Conservation (phyloP, 2,329 filamentous ascomycete genomes). For the Verticillium nonalfalfae region DNA sequence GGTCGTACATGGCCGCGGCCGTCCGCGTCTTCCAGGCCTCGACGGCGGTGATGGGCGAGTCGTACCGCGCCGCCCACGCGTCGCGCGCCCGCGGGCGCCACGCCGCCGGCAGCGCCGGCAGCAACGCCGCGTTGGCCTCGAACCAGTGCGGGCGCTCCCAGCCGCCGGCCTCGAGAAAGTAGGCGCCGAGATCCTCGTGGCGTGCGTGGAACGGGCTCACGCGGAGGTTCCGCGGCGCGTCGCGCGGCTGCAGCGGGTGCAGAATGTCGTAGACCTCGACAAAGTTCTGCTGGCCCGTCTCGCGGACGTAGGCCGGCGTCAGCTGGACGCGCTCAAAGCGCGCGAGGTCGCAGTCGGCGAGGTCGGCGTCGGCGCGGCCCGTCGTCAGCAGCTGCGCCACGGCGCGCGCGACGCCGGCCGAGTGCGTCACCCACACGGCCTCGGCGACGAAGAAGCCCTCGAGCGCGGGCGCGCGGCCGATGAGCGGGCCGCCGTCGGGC, state of each 20-base stretch:
- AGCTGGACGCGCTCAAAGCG: constrained; percentile 58
- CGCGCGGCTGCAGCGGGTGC: constrained; percentile 51
- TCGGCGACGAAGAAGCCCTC: constrained; percentile 60
- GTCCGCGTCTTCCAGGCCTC: constrained; percentile 62
- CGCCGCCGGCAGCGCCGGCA: constrained; percentile 41
- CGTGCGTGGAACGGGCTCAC: constrained; percentile 51
- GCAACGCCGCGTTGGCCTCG: constrained; percentile 44
- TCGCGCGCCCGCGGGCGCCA: constrained; percentile 53
- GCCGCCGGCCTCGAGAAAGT: constrained; percentile 51
- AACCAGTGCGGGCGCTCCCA: constrained; percentile 63
- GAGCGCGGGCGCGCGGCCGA: constrained; percentile 50
- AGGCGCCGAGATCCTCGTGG: constrained; percentile 48
- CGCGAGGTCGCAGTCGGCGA: constrained; percentile 52
- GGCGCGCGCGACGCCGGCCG: constrained; percentile 55
- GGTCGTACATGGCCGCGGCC: constrained; percentile 55
- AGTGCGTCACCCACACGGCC: constrained; percentile 62
- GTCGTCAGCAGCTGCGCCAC: constrained; percentile 52
- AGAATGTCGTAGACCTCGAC: constrained; percentile 60
- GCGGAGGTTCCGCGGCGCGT: constrained; percentile 51
- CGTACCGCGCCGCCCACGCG: constrained; percentile 49
- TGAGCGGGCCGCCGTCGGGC: constrained; percentile 53
- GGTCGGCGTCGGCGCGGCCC: constrained; percentile 47
- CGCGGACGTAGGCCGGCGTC: constrained; percentile 45
- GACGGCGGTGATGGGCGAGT: constrained; percentile 51
- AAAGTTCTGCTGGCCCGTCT: constrained; percentile 56